Conservation (phyloP, 306 rosid species). For the Corylus heterophylla region DNA sequence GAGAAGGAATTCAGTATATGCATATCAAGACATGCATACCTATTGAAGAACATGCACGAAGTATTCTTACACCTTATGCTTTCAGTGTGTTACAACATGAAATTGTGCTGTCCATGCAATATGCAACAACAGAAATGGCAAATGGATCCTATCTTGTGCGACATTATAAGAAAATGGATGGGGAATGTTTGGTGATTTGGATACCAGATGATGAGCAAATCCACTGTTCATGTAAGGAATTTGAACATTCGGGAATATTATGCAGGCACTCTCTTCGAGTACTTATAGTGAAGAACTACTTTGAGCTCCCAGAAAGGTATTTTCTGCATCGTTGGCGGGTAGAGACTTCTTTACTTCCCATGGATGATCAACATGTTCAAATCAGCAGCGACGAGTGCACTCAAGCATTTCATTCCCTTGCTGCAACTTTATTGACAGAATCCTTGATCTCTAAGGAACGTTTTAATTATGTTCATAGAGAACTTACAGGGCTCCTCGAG, state of each 20-base stretch:
- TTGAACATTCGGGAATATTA: constrained; percentile 61
- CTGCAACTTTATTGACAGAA: constrained; percentile 52
- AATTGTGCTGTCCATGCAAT: constrained; percentile 51
- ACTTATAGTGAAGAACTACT: constrained; percentile 51
- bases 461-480: constrained; percentile 44
- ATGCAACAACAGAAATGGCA: constrained; percentile 45
- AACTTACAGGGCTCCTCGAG: constrained; percentile 54
- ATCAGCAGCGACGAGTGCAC: constrained; percentile 36
- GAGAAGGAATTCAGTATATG: constrained; percentile 42
- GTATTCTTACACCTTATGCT: constrained; percentile 57
- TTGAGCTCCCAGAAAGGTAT: constrained; percentile 61
- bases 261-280: constrained; percentile 66
- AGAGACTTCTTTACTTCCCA: constrained; percentile 37
- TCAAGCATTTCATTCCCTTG: constrained; percentile 47
- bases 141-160: constrained; percentile 60
- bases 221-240: constrained; percentile 67
- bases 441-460: constrained; percentile 51
- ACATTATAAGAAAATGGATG: constrained; percentile 61
- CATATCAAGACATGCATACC: constrained; percentile 62
- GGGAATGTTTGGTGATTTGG: constrained; percentile 55
- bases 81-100: constrained; percentile 55
- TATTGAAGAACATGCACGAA: constrained; percentile 64
- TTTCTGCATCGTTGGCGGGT: constrained; percentile 54
- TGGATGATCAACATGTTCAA: constrained; percentile 32
- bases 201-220: constrained; percentile 49